Evolutionary conservation across 345 rosid species (phyloP).

Genomic region (Sonneratia alba): DNA sequence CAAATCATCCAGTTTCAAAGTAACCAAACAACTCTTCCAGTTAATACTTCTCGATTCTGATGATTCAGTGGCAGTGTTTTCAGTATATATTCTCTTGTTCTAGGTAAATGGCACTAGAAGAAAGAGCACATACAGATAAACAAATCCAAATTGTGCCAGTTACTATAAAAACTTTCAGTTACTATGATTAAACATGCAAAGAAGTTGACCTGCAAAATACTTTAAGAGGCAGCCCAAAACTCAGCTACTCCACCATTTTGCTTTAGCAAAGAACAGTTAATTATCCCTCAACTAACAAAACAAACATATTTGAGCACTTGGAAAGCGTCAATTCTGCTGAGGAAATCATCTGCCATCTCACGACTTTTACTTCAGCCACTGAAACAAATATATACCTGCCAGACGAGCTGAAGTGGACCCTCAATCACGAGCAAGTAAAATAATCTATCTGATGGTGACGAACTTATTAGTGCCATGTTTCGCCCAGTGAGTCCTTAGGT

Average conservation of each 20-base stretch:
- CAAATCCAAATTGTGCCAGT: neutral
- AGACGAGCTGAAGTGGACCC: neutral
- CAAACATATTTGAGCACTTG: slow-evolving; percentile 11
- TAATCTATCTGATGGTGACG: slow-evolving; percentile 28
- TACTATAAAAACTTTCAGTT: neutral
- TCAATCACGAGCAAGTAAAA: neutral
- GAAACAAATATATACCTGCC: slow-evolving; percentile 6
- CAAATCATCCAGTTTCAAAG: neutral
- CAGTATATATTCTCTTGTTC: too few relatives aligned
- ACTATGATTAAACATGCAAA: neutral
- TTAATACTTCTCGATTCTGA: neutral
- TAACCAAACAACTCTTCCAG: neutral
- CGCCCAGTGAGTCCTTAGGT: slow-evolving; percentile 28
- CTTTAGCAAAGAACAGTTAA: slow-evolving; percentile 4
- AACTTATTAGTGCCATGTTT: slow-evolving; percentile 32
- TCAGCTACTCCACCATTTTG: slow-evolving; percentile 9
- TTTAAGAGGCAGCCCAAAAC: neutral
- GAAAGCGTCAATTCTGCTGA: slow-evolving; percentile 1
- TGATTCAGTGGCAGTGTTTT: neutral
- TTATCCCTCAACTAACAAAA: slow-evolving; percentile 13
- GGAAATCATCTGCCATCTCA: slow-evolving; percentile 5
- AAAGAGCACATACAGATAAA: neutral
- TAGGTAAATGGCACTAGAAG: neutral
- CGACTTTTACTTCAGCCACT: slow-evolving; percentile 9
- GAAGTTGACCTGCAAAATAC: slow-evolving; percentile 6